Base-by-base conservation (phyloP, 495 filamentous ascomycete species). In the Penicillium antarcticum region DNA sequence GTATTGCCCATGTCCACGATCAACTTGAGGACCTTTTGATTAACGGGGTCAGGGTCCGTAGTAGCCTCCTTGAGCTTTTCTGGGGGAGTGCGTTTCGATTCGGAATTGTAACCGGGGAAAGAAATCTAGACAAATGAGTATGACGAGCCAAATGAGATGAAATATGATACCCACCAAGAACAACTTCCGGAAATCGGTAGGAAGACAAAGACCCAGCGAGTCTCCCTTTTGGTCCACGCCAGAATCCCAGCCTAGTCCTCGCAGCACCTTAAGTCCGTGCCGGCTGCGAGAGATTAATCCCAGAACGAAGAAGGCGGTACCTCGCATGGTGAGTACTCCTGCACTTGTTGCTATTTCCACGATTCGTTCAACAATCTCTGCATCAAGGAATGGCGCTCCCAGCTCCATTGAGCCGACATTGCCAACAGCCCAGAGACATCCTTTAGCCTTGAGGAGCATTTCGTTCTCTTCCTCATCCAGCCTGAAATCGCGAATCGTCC, bases 381-480 rank as follows among this genome's bases (percentile, higher is more conserved):
- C 84, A 46, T 86, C 86, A 3, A 98, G 77, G 68, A 98, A 98
- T 0, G 89, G 88, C 0, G 91, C 94, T 2, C 95, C 94, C 26
- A 97, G 82, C 58, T 96, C 92, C 95, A 98, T 98, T 3, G 91
- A 96, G 1, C 94, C 94, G 40, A 98, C 91, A 61, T 98, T 98
- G 21, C 95, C 94, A 8, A 98, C 89, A 0, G 94, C 94, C 94
- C 94, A 98, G 16, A 98, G 79, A 62, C 89, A 96, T 23, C 95
- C 94, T 63, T 97, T 98, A 45, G 97, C 89, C 64, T 96, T 97
- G 51, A 92, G 80, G 19, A 97, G 85, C 43, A 85, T 82, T 68
- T 98, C 94, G 13, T 80, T 72, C 60, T 98, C 94, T 52, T 95
- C 88, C 35, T 83, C 84, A 48, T 92, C 85, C 70, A 88, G 80